These are phyloP conservation scores for Paecilomyces sp. DNA, from an alignment of 2,329 filamentous ascomycete genomes.

Conservation along the genomic window DNA sequence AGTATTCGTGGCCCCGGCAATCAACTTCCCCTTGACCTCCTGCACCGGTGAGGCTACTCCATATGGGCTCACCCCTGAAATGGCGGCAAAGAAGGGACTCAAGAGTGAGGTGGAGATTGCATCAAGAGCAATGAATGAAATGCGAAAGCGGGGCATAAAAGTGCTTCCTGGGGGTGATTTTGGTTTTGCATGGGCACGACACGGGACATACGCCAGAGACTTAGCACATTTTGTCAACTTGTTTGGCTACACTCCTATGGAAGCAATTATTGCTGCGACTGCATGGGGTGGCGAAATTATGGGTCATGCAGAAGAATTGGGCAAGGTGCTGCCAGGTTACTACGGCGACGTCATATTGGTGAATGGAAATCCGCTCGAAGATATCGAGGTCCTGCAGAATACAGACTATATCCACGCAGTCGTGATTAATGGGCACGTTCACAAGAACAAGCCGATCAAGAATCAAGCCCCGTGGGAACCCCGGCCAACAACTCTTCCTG, in stretches of 20 bases:
- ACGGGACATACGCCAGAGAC: conserved; percentile 17
- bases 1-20: too few relatives aligned
- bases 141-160: conserved; percentile 25
- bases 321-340: conserved; percentile 23
- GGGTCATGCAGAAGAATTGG: neutral
- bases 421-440: conserved; percentile 7
- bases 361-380: conserved; percentile 36
- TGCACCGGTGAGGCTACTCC: conserved; percentile 3
- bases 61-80: conserved; percentile 32
- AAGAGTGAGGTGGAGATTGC: conserved; percentile 33
- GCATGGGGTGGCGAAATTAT: conserved; percentile 15
- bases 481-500: too few relatives aligned
- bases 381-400: conserved; percentile 34
- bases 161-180: too few relatives aligned
- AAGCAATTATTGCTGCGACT: conserved; percentile 36
- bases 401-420: conserved; percentile 36
- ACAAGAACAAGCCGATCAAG: too few relatives aligned
- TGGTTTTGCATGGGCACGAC: too few relatives aligned
- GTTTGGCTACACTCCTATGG: conserved; percentile 35
- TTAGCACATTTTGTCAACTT: conserved; percentile 39
- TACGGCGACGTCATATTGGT: conserved; percentile 39
- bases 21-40: too few relatives aligned
- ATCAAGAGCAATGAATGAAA: conserved; percentile 30
- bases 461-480: too few relatives aligned
- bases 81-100: conserved; percentile 36